Base-by-base conservation (phyloP, 257 asterid genomes). In the Lithospermum erythrorhizon region DNA sequence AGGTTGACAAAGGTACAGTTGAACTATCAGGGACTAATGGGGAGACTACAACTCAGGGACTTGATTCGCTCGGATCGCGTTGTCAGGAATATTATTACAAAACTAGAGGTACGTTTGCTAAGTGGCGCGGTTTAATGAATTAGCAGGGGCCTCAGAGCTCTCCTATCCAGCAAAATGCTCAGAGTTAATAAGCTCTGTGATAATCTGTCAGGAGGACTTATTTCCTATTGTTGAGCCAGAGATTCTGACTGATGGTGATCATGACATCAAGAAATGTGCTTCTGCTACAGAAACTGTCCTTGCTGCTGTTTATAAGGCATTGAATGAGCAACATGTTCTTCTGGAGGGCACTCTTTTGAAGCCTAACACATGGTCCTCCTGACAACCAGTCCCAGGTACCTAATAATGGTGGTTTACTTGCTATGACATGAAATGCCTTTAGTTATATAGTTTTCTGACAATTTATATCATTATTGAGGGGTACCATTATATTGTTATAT, bases 311-410 rank as follows among this genome's bases (percentile, higher is more conserved):
- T 41, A 41, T 41, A 41, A 41, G 49, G 49, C 49, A 41, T 41
- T 41, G 49, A 41, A 41, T 41, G 49, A 41, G 1, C 49, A 41
- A 41, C 49, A 41, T 41, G 49, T 41, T 11, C 49, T 41, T 41
- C 18, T 41, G 0, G 89, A 84, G 69, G 94, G 94, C 10, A 82
- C 94, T 6, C 78, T 84, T 6, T 63, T 84, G 83, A 84, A 84
- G 75, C 94, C 94, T 23, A 84, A 84, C 79, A 84, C 79, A 82
- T 84, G 94, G 94, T 84, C 6, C 94, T 2, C 94, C 89, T 0
- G 89, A 81, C 2, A 25, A 84, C 51, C 61, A n/a, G n/a, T n/a
- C 81, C 21, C 82, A 82, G 71, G 89, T 79, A 41, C 32, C 49
- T 11, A 41, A 13, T 35, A 10, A 35, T 35, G 7, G 1, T 35